Evolutionary conservation across 139 green algal species (phyloP).

Genomic region (Ostreobium quekettii): DNA sequence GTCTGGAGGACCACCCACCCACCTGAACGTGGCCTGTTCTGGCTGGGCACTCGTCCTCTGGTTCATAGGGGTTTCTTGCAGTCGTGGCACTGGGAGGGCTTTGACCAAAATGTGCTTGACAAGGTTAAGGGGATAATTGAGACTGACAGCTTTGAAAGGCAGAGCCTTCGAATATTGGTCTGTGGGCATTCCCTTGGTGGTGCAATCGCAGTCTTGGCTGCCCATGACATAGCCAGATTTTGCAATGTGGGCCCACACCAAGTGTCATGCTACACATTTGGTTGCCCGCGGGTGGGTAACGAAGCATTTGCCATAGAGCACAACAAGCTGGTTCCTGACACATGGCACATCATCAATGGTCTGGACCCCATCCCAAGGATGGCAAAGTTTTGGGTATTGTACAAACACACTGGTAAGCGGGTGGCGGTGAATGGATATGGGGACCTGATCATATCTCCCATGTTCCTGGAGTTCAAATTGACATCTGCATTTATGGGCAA

Average conservation of each 20-base stretch:
- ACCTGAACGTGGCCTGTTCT: constrained; percentile 21
- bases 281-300: constrained; percentile 41
- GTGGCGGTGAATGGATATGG: constrained; percentile 38
- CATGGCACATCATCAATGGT: constrained; percentile 58
- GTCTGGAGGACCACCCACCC: constrained; percentile 24
- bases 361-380: constrained; percentile 30
- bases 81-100: background rate
- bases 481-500: too few relatives aligned
- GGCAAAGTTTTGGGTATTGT: constrained; percentile 35
- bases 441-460: constrained; percentile 31
- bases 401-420: constrained; percentile 45
- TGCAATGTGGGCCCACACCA: background rate
- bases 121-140: background rate
- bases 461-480: constrained; percentile 18
- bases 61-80: constrained; percentile 21
- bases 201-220: background rate
- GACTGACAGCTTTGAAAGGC: background rate
- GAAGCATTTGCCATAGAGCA: constrained; percentile 37
- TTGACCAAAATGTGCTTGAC: background rate
- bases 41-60: constrained; percentile 18
- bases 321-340: constrained; percentile 35
- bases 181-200: constrained; percentile 10
- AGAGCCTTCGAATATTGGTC: background rate
- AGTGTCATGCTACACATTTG: constrained; percentile 53
- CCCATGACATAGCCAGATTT: background rate